Evolutionary conservation across 371 early-diverging fungal species (phyloP).

Genomic region (Conidiobolus incongruus): DNA sequence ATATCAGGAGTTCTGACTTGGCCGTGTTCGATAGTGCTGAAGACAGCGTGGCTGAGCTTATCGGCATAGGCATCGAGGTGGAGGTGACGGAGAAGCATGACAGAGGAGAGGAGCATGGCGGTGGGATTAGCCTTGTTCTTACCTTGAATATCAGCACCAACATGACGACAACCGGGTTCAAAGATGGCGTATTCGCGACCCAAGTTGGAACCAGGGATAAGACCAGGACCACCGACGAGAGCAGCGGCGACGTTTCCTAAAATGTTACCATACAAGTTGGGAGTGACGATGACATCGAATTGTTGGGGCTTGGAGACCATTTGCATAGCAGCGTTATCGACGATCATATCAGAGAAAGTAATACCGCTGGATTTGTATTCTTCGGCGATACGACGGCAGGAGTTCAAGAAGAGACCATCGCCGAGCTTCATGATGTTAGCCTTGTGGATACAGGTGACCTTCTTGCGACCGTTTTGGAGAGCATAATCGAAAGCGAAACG

Average conservation of each 20-base stretch:
- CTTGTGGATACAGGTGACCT: conserved; percentile 94
- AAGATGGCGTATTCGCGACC: conserved; percentile 90
- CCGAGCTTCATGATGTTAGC: conserved; percentile 98
- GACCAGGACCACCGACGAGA: conserved; percentile 83
- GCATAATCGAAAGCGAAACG: conserved; percentile 96
- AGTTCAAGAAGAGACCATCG: conserved; percentile 89
- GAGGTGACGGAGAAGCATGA: conserved; percentile 83
- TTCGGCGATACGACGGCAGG: conserved; percentile 81
- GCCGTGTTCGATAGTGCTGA: conserved; percentile 37
- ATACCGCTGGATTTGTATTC: conserved; percentile 73
- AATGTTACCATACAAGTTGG: conserved; percentile 95
- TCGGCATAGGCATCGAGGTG: conserved; percentile 64
- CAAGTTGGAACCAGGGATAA: conserved; percentile 88
- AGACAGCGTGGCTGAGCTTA: conserved; percentile 58
- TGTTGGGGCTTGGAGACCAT: conserved; percentile 87
- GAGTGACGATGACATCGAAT: conserved; percentile 94
- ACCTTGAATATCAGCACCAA: conserved; percentile 76
- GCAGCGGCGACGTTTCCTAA: conserved; percentile 90
- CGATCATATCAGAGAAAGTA: conserved; percentile 90
- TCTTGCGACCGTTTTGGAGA: conserved; percentile 83
- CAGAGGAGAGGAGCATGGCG: conserved; percentile 66
- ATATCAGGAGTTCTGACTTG: conserved; percentile 49
- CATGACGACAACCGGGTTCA: conserved; percentile 92
- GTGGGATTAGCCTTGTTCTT: conserved; percentile 86
- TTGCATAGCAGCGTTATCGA: conserved; percentile 97